phyloP scores from a whole-genome alignment of 805 yeast genomes.

The Yamadazyma laniorum region DNA sequence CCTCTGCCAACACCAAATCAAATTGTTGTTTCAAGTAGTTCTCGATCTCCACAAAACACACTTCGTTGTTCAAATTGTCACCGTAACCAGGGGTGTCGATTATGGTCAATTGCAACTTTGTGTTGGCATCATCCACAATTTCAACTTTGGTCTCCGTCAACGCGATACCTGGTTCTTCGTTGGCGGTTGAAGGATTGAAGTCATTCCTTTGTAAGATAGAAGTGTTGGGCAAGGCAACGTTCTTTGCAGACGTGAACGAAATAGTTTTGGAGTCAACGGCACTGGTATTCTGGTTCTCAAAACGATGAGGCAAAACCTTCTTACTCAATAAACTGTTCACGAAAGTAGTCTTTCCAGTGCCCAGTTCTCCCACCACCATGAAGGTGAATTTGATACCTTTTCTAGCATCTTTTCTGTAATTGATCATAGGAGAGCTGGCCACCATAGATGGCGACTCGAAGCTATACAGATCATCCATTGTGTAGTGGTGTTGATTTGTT shows the following conservation, averaged over 20 bases:
- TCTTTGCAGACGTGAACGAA: constrained; percentile 55
- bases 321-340: constrained; percentile 66
- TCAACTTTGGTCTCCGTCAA: constrained; percentile 66
- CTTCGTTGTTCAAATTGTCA: constrained; percentile 66
- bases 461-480: constrained; percentile 22
- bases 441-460: constrained; percentile 29
- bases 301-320: constrained; percentile 59
- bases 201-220: constrained; percentile 52
- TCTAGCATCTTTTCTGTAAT: constrained; percentile 63
- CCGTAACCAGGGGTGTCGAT: constrained; percentile 79
- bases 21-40: constrained; percentile 73
- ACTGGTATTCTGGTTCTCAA: constrained; percentile 26
- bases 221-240: constrained; percentile 54
- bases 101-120: constrained; percentile 54
- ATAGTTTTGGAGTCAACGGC: constrained; percentile 47
- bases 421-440: constrained; percentile 41
- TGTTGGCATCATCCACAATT: constrained; percentile 57
- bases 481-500: background rate
- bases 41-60: constrained; percentile 66
- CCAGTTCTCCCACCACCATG: constrained; percentile 70
- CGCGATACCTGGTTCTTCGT: constrained; percentile 72
- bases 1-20: constrained; percentile 78
- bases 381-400: constrained; percentile 74
- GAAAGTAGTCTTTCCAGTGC: constrained; percentile 78
- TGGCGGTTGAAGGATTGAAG: constrained; percentile 60